These are phyloP conservation scores for Dryas drummondii DNA, from an alignment of 306 rosid species.

Conservation along the genomic window DNA sequence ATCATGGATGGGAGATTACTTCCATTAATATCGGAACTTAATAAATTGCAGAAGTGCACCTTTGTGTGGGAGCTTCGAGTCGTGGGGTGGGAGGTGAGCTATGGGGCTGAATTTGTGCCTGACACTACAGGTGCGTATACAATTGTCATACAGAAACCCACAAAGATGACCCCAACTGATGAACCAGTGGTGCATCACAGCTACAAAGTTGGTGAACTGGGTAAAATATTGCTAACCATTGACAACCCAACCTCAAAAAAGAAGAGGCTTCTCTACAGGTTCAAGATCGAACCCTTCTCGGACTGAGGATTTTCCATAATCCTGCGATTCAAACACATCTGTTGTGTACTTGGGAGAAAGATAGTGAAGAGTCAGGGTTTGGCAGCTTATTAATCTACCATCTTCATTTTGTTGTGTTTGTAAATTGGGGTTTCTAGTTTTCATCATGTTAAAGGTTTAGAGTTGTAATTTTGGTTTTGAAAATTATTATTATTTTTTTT, in stretches of 20 bases:
- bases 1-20: conserved; percentile 1
- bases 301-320: conserved; percentile 37
- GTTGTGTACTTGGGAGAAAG: conserved; percentile 19
- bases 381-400: conserved; percentile 23
- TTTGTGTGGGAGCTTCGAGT: conserved; percentile 96
- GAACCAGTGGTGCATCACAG: conserved; percentile 70
- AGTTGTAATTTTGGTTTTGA: conserved; percentile 13
- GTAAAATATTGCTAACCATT: conserved; percentile 69
- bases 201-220: conserved; percentile 80
- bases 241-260: conserved; percentile 78
- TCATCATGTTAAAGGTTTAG: background rate
- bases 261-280: conserved; percentile 94
- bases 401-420: conserved; percentile 38
- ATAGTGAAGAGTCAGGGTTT: conserved; percentile 32
- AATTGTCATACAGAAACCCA: conserved; percentile 68
- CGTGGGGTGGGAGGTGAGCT: conserved; percentile 95
- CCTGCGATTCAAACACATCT: background rate
- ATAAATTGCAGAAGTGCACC: conserved; percentile 68
- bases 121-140: conserved; percentile 57
- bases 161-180: conserved; percentile 64
- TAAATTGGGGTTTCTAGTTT: conserved; percentile 29
- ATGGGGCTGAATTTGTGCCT: conserved; percentile 82
- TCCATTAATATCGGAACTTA: conserved; percentile 4
- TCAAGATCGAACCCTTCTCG: conserved; percentile 65
- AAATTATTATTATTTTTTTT: background rate